Conservation (phyloP, 2,329 filamentous ascomycete genomes). For the Metarhizium guizhouense region DNA sequence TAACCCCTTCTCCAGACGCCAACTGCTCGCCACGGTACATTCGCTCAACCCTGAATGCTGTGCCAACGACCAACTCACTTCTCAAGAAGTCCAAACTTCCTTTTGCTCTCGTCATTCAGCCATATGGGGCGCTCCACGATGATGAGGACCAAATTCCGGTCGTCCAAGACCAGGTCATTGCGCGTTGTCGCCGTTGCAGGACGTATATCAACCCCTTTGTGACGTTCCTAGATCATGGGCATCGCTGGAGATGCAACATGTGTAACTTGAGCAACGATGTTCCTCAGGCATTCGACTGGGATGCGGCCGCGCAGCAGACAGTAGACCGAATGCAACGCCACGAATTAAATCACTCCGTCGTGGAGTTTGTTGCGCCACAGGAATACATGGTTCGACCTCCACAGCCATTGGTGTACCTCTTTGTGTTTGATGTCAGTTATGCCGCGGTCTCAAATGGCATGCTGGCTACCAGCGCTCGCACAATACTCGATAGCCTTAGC, state of each 20-base stretch:
- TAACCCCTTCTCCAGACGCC: constrained; percentile 81
- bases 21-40: constrained; percentile 94
- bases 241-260: constrained; percentile 99
- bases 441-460: constrained; percentile 83
- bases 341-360: constrained; percentile 92
- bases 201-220: constrained; percentile 98
- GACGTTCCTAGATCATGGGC: constrained; percentile 91
- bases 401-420: constrained; percentile 90
- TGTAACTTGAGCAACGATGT: constrained; percentile 98
- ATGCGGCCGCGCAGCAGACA: constrained; percentile 80
- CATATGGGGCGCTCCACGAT: constrained; percentile 88
- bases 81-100: constrained; percentile 96
- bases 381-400: constrained; percentile 99
- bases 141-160: constrained; percentile 85
- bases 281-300: constrained; percentile 99
- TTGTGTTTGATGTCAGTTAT: constrained; percentile 91
- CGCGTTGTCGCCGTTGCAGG: constrained; percentile 86
- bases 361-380: constrained; percentile 95
- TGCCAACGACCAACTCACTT: constrained; percentile 84
- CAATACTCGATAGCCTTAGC: constrained; percentile 89
- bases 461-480: constrained; percentile 82
- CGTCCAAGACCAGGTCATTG: constrained; percentile 94
- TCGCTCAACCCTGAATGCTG: constrained; percentile 87
- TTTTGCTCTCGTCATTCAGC: constrained; percentile 92
- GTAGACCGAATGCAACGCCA: constrained; percentile 87